These are phyloP conservation scores for Penicillium lagena DNA, from an alignment of 495 filamentous ascomycete species.

Conservation along the genomic window DNA sequence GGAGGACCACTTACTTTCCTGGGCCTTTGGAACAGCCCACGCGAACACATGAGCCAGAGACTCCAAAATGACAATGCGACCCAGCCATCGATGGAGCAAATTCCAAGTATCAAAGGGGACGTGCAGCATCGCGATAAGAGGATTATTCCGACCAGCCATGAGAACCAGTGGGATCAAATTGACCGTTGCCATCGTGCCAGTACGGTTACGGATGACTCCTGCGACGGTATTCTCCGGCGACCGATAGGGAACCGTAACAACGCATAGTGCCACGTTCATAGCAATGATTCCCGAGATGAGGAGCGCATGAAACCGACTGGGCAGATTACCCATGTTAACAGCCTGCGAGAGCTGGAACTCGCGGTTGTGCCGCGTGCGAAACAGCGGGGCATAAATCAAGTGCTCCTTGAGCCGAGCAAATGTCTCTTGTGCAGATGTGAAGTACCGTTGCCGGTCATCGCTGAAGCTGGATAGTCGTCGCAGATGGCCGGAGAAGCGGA, in stretches of 20 bases:
- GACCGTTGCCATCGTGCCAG: constrained; percentile 66
- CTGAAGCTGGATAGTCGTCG: constrained; percentile 69
- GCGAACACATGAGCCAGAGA: constrained; percentile 55
- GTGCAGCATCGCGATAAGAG: constrained; percentile 55
- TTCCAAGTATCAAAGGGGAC: constrained; percentile 76
- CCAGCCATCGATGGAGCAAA: constrained; percentile 73
- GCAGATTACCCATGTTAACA: constrained; percentile 78
- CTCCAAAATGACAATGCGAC: constrained; percentile 64
- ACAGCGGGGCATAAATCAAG: constrained; percentile 78
- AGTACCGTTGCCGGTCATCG: constrained; percentile 65
- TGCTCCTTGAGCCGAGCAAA: constrained; percentile 70
- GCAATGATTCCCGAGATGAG: constrained; percentile 64
- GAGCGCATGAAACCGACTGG: constrained; percentile 73
- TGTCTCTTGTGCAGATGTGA: constrained; percentile 32
- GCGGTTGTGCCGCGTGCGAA: constrained; percentile 75
- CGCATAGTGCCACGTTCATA: constrained; percentile 73
- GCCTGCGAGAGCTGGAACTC: constrained; percentile 74
- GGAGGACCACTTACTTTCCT: constrained; percentile 34
- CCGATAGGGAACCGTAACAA: constrained; percentile 60
- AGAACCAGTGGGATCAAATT: constrained; percentile 75
- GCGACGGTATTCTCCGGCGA: constrained; percentile 34
- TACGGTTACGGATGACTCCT: constrained; percentile 60
- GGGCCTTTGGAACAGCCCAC: constrained; percentile 61
- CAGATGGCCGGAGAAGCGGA: constrained; percentile 52
- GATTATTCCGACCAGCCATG: constrained; percentile 64